These are phyloP conservation scores for Paecilomyces dactylethromorphus DNA, from an alignment of 2,329 filamentous ascomycete genomes.

Conservation along the genomic window DNA sequence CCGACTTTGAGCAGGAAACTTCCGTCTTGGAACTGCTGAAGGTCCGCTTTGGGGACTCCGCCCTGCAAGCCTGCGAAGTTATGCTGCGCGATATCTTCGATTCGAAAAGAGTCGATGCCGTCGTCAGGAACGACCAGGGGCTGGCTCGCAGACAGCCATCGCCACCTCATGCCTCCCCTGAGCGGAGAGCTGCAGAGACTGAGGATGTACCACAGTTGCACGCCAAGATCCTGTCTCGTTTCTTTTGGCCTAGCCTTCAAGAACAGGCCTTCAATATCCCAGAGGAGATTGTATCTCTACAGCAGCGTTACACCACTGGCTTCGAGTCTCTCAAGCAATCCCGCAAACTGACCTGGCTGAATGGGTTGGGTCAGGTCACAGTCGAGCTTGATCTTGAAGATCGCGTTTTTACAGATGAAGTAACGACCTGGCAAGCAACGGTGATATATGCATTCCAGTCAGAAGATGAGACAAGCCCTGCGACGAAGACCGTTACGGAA, in stretches of 20 bases:
- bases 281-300: slow-evolving; percentile 45
- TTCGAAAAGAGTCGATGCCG: slow-evolving; percentile 65
- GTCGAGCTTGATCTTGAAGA: slow-evolving; percentile 81
- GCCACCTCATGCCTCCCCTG: slow-evolving; percentile 13
- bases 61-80: slow-evolving; percentile 88
- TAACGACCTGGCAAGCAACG: slow-evolving; percentile 79
- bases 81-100: slow-evolving; percentile 94
- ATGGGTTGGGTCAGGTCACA: slow-evolving; percentile 70
- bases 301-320: slow-evolving; percentile 63
- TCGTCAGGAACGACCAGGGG: slow-evolving; percentile 52
- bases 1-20: slow-evolving; percentile 69
- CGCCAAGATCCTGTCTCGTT: slow-evolving; percentile 79
- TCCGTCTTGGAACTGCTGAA: slow-evolving; percentile 83
- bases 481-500: slow-evolving; percentile 35
- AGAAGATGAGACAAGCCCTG: slow-evolving; percentile 14
- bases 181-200: slow-evolving; percentile 23
- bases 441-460: slow-evolving; percentile 78
- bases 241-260: slow-evolving; percentile 85
- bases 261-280: slow-evolving; percentile 43
- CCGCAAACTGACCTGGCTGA: slow-evolving; percentile 82
- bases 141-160: slow-evolving; percentile 22
- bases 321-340: slow-evolving; percentile 77
- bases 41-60: slow-evolving; percentile 75
- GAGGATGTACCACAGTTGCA: slow-evolving; percentile 50
- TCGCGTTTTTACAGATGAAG: slow-evolving; percentile 61